phyloP scores from a whole-genome alignment of 345 rosid genomes.

The Lagerstroemia speciosa region DNA sequence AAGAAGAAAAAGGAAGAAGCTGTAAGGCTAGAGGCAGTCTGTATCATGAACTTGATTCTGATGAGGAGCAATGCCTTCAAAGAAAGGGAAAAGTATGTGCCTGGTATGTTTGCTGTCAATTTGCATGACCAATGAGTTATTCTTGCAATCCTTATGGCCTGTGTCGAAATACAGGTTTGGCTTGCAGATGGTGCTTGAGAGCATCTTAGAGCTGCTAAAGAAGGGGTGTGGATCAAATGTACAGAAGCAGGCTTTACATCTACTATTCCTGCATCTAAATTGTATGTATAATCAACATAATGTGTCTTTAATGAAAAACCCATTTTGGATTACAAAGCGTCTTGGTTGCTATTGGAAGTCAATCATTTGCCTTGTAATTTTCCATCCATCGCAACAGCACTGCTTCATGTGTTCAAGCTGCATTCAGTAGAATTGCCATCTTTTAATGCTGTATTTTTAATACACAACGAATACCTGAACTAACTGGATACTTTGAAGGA shows the following conservation, averaged over 20 bases:
- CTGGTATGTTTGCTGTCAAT: not conserved
- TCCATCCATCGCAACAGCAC: too few species aligned
- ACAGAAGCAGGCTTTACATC: slow-evolving; percentile 56
- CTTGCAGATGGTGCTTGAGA: slow-evolving; percentile 31
- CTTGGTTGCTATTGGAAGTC: not conserved
- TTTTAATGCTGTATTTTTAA: not conserved
- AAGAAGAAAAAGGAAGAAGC: slow-evolving; percentile 37
- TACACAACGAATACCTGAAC: not conserved
- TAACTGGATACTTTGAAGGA: not conserved
- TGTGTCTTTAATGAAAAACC: slow-evolving; percentile 4
- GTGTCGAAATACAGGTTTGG: slow-evolving; percentile 42
- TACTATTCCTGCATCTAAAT: slow-evolving; percentile 57
- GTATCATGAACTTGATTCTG: slow-evolving; percentile 67
- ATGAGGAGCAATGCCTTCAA: slow-evolving; percentile 46
- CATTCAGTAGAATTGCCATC: not conserved
- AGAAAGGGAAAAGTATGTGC: slow-evolving; percentile 62
- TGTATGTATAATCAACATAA: slow-evolving; percentile 32
- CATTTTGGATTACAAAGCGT: not conserved
- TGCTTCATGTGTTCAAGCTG: not conserved
- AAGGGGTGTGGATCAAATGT: slow-evolving; percentile 48
- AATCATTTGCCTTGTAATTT: not conserved
- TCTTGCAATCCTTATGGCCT: not conserved
- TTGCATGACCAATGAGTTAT: slow-evolving; percentile 3
- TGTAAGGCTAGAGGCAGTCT: slow-evolving; percentile 57
- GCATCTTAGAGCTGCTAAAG: slow-evolving; percentile 42